Conservation (phyloP, 2,329 filamentous ascomycete genomes). For the Arthrobotrys entomopaga region DNA sequence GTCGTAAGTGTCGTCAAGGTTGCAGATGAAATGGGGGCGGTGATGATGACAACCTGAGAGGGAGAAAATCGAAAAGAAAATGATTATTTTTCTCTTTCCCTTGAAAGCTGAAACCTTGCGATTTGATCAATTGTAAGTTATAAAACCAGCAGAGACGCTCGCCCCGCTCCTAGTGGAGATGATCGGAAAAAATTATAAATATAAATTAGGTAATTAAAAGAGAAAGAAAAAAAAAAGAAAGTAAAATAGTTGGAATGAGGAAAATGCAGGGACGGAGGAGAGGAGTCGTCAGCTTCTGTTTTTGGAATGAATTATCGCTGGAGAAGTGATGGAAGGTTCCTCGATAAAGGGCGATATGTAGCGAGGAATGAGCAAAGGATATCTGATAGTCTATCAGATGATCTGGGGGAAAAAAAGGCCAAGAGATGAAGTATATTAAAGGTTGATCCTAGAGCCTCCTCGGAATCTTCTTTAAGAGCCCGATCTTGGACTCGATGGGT, state of each 20-base stretch:
- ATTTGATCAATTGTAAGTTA: background rate
- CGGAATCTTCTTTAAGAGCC: slow-evolving; percentile 23
- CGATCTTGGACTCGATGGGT: slow-evolving; percentile 15
- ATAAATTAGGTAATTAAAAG: background rate
- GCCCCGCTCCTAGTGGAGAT: no score
- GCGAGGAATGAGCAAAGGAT: no score
- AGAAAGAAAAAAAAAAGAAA: no score
- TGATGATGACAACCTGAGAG: slow-evolving; percentile 21
- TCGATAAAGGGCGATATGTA: no score
- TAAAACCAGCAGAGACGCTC: no score
- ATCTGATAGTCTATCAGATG: slow-evolving; percentile 25
- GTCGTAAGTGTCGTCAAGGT: slow-evolving; percentile 23
- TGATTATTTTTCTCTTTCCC: background rate
- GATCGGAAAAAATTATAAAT: no score
- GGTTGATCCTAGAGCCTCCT: slow-evolving; percentile 25
- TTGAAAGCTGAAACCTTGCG: slow-evolving; percentile 32
- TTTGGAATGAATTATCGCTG: background rate
- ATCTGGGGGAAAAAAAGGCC: slow-evolving; percentile 16
- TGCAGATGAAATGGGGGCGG: slow-evolving; percentile 14
- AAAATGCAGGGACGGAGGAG: slow-evolving; percentile 12
- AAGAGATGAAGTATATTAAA: slow-evolving; percentile 41
- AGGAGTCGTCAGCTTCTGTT: slow-evolving; percentile 41
- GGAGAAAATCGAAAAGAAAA: slow-evolving; percentile 11
- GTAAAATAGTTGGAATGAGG: slow-evolving; percentile 8
- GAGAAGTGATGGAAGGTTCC: background rate